Conservation (phyloP, 495 filamentous ascomycete species). For the Beverwykella pulmonaria region DNA sequence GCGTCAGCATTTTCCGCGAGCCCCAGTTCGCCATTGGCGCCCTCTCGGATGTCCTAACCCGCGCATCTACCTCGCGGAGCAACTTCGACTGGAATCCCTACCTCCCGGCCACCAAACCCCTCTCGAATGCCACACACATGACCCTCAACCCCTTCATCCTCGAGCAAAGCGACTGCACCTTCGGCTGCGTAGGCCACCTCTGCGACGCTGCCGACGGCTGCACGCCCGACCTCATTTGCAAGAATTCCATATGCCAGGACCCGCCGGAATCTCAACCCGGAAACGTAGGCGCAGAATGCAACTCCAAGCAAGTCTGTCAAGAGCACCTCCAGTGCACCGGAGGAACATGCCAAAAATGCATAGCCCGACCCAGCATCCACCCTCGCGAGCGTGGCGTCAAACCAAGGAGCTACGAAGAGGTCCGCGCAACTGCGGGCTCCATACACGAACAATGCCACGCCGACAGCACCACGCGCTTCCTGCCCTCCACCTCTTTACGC, state of each 20-base stretch:
- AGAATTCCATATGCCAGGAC: constrained; percentile 30
- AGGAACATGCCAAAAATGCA: constrained; percentile 16
- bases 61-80: constrained; percentile 22
- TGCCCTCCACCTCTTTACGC: not conserved
- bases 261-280: constrained; percentile 14
- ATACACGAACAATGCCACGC: constrained; percentile 1
- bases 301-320: constrained; percentile 21
- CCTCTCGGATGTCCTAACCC: constrained; percentile 13
- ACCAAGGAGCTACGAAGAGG: not conserved
- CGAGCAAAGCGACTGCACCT: constrained; percentile 27
- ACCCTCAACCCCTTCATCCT: constrained; percentile 31
- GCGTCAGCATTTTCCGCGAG: constrained; percentile 11
- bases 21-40: constrained; percentile 23
- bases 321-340: constrained; percentile 22
- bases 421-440: not conserved
- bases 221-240: constrained; percentile 28
- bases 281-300: constrained; percentile 18
- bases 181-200: constrained; percentile 30
- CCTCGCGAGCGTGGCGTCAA: constrained; percentile 4
- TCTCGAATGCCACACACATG: constrained; percentile 19
- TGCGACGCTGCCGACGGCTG: constrained; percentile 33
- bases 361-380: constrained; percentile 10
- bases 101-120: constrained; percentile 12
- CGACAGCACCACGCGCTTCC: not conserved
- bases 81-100: constrained; percentile 30